Base-by-base conservation (phyloP, 2,329 filamentous ascomycete genomes). In the Cladobotryum protrusum region DNA sequence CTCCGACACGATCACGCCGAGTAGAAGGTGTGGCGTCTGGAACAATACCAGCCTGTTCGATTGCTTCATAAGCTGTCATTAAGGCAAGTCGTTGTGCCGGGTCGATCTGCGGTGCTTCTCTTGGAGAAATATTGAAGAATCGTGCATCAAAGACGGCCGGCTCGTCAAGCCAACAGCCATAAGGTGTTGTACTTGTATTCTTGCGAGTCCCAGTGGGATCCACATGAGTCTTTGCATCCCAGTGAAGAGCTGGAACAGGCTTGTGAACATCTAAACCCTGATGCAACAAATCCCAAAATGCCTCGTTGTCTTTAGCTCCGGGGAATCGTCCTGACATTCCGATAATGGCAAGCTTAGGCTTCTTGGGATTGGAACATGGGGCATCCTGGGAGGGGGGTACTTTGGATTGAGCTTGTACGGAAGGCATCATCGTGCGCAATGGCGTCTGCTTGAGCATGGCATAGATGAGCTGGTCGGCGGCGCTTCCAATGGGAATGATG, bases 101-200 rank as follows among this genome's bases (percentile, higher is more conserved):
- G 63, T 92, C 87, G 0, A 81, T 86, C 57, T 88, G 83, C 43
- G 79, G 77, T 11, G 87, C 87, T 66, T 92, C 87, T 53, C 84
- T 78, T 1, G 87, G 86, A 34, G 86, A 90, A 76, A 92, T 90
- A 65, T 88, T 88, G 76, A 92, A 92, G 72, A 92, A 90, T 0
- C 79, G 74, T 1, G 85, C 79, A 59, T 92, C 87, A 57, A 92
- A 91, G 11, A 85, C 71, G 42, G 84, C 85, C 0, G 86, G 85
- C 46, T 87, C 75, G 34, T 88, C 78, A 48, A 89, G 67, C 56
- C 69, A 90, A 67, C 84, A 87, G 7, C 86, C 86, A 54, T 80
- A 88, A 12, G 81, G 82, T 2, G 84, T 85, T 56, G 83, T 77
- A 24, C 77, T 83, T 44, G 85, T 86, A 65, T 87, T 87, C 63